Evolutionary conservation across 129 eudicot species (phyloP).

Genomic region (Solidago caesia): DNA sequence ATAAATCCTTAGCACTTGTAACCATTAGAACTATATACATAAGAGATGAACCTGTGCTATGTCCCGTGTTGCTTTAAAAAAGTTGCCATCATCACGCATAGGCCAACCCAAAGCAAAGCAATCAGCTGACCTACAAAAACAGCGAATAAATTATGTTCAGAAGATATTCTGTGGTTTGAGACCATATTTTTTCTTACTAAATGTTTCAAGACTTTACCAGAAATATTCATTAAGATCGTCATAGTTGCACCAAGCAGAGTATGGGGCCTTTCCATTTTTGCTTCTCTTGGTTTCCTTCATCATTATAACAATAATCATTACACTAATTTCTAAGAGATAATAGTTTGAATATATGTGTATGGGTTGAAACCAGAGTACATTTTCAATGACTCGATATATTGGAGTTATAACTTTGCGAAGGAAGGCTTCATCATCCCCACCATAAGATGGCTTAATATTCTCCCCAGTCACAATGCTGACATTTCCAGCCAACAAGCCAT

Average conservation of each 20-base stretch:
- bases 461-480: conserved; percentile 99
- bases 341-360: conserved; percentile 8
- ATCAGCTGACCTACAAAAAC: conserved; percentile 65
- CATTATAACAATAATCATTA: conserved; percentile 33
- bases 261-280: conserved; percentile 85
- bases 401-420: conserved; percentile 92
- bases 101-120: conserved; percentile 99
- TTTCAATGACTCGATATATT: conserved; percentile 80
- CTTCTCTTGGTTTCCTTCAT: conserved; percentile 79
- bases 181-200: background rate
- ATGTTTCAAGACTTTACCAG: conserved; percentile 52
- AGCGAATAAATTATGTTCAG: conserved; percentile 14
- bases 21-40: conserved; percentile 16
- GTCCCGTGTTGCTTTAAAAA: conserved; percentile 74
- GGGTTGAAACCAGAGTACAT: conserved; percentile 52
- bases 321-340: background rate
- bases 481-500: conserved; percentile 96
- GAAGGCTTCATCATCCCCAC: conserved; percentile 97
- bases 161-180: conserved; percentile 6
- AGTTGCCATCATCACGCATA: conserved; percentile 97
- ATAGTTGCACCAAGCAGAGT: conserved; percentile 96
- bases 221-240: conserved; percentile 95
- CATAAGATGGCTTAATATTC: conserved; percentile 98
- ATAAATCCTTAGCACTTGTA: background rate
- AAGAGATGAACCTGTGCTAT: conserved; percentile 40